These are phyloP conservation scores for Austroboletus sp. DNA, from an alignment of 1,284 basidiomycete species.

Conservation along the genomic window DNA sequence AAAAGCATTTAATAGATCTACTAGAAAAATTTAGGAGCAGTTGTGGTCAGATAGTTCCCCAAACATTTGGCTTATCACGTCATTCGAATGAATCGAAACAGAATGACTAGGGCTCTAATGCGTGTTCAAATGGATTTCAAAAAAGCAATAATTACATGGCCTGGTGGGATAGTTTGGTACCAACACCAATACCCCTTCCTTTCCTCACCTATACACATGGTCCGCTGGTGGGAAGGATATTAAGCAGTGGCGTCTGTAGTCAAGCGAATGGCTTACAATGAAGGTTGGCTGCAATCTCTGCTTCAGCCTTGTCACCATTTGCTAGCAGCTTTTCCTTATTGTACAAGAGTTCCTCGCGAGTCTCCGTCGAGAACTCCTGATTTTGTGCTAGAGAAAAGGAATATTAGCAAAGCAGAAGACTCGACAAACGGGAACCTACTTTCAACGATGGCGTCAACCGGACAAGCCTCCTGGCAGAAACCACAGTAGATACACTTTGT, in stretches of 20 bases:
- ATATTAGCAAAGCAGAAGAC: conserved; percentile 1
- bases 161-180: conserved; percentile 9
- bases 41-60: neutral
- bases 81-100: conserved; percentile 2
- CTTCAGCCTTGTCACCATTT: conserved; percentile 93
- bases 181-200: conserved; percentile 6
- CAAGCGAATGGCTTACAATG: conserved; percentile 49
- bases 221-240: conserved; percentile 39
- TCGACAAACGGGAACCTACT: conserved; percentile 51
- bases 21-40: neutral
- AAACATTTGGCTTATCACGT: neutral
- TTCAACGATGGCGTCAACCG: conserved; percentile 98
- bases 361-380: conserved; percentile 94
- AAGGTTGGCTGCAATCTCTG: conserved; percentile 92
- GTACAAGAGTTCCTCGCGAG: conserved; percentile 95
- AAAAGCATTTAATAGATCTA: neutral
- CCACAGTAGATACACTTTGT: conserved; percentile 97
- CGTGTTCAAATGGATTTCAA: conserved; percentile 6
- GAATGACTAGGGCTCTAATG: conserved; percentile 1
- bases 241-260: conserved; percentile 2
- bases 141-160: conserved; percentile 23
- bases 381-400: conserved; percentile 67
- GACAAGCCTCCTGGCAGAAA: conserved; percentile 98
- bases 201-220: conserved; percentile 57
- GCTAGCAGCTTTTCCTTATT: conserved; percentile 97